Evolutionary conservation across 1,139 yeast genomes (phyloP), one percentile per base, ranked within the genome.

Genomic region (Diutina scorzettiae): DNA sequence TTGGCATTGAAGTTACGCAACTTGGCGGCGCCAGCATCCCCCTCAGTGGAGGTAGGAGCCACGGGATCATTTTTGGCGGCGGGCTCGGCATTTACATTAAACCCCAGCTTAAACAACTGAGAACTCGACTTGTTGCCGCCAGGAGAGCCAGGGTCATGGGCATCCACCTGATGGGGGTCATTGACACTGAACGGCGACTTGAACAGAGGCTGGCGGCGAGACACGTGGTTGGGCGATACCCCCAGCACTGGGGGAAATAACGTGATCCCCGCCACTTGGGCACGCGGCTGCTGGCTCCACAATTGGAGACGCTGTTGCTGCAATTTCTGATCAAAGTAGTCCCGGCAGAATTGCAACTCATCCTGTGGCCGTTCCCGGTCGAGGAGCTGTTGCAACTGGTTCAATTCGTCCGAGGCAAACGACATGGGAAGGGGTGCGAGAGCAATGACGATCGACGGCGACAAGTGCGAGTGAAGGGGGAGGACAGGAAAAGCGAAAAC

Each of bases 1-100:
- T 81, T 77, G 41, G 87, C 86, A 56, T 83, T 83, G 62, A 82
- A 81, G 36, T 76, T 69, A 19, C 83, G 83, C 42, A 76, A 58
- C 19, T 12, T 28, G 28, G 29, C 3, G 17, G 28, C 19, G 2
- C 12, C 37, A 9, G 25, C 25, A 12, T 12, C 37, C 14, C 24
- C 24, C n/a, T 28, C n/a, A 2, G 31, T 24, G 23, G 14, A n/a
- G 14, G 28, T 12, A 19, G 18, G 23, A 20, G 27, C 41, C 14
- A 57, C 51, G 40, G 59, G 64, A 8, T 50, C 54, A 20, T 52
- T 47, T 4, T 51, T 52, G 39, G 54, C 43, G 12, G 61, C 41
- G 32, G 57, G 43, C 7, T 19, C 33, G 21, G 58, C 57, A 27
- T 65, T 66, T 9, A 66, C 70, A 43, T 60, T 65, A 52, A 69